A percentile compares a stretch with the other conserved stretches of the same genome.
These are phyloP conservation scores for Skeletonema costatum DNA, from an alignment of 108 stramenopile genomes.

Conservation along the genomic window DNA sequence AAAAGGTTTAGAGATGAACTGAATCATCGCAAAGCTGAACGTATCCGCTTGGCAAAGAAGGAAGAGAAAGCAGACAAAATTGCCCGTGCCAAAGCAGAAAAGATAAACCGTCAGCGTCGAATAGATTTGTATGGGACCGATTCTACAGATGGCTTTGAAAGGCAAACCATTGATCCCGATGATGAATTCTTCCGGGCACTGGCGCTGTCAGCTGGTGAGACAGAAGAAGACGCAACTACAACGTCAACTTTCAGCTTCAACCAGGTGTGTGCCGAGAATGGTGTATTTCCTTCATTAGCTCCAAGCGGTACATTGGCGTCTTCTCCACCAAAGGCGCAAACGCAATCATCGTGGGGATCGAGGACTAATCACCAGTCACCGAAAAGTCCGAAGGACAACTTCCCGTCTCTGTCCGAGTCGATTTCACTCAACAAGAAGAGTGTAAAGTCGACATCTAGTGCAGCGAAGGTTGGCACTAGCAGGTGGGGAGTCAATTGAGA, in stretches of 20 bases:
- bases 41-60: conserved; percentile 48
- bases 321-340: not conserved
- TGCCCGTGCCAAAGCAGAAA: conserved; percentile 41
- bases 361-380: not conserved
- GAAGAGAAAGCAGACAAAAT: conserved; percentile 62
- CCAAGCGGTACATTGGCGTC: too few species aligned
- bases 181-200: conserved; percentile 67
- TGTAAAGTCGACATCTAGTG: not conserved
- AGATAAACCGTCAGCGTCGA: conserved; percentile 34
- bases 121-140: conserved; percentile 49
- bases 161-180: conserved; percentile 63
- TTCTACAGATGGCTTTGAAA: conserved; percentile 13
- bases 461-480: not conserved
- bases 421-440: not conserved
- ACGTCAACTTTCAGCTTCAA: not conserved
- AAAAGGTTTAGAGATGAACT: conserved; percentile 64
- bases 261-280: not conserved
- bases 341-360: not conserved
- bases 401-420: not conserved
- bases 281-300: too few species aligned
- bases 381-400: not conserved
- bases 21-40: conserved; percentile 59
- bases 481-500: not conserved
- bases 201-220: conserved; percentile 4
- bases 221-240: not conserved